These are phyloP conservation scores for Capillidium heterosporum DNA, from an alignment of 371 early-diverging fungal species.

Conservation along the genomic window DNA sequence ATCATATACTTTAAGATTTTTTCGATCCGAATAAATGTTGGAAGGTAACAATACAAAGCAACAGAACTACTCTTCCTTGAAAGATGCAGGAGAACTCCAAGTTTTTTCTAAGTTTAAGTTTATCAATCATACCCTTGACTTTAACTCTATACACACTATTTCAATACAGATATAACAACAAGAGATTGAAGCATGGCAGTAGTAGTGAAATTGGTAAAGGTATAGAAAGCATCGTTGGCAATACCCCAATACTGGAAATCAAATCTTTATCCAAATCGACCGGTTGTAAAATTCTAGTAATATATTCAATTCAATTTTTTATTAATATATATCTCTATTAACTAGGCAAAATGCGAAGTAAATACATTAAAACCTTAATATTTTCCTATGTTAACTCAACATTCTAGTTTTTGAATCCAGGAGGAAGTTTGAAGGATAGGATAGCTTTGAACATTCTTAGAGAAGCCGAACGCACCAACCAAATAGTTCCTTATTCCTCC, in stretches of 20 bases:
- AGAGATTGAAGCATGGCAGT: neutral
- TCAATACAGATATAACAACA: too few relatives aligned
- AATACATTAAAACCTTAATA: neutral
- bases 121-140: too few relatives aligned
- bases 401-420: conserved; percentile 75
- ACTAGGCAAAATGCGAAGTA: conserved; percentile 18
- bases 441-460: conserved; percentile 74
- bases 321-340: neutral
- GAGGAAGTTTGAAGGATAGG: conserved; percentile 86
- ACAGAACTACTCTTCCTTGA: too few relatives aligned
- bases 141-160: too few relatives aligned
- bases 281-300: conserved; percentile 71
- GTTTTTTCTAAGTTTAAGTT: too few relatives aligned
- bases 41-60: too few relatives aligned
- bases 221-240: conserved; percentile 61
- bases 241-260: conserved; percentile 77
- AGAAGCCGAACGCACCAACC: conserved; percentile 45
- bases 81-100: too few relatives aligned
- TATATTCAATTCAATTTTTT: neutral
- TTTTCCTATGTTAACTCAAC: neutral
- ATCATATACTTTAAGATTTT: too few relatives aligned
- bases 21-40: too few relatives aligned
- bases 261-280: conserved; percentile 69
- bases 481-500: conserved; percentile 39
- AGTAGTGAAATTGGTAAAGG: conserved; percentile 41